phyloP scores from a whole-genome alignment of 2,329 filamentous ascomycete genomes.

The Cordyceps tenuipes region DNA sequence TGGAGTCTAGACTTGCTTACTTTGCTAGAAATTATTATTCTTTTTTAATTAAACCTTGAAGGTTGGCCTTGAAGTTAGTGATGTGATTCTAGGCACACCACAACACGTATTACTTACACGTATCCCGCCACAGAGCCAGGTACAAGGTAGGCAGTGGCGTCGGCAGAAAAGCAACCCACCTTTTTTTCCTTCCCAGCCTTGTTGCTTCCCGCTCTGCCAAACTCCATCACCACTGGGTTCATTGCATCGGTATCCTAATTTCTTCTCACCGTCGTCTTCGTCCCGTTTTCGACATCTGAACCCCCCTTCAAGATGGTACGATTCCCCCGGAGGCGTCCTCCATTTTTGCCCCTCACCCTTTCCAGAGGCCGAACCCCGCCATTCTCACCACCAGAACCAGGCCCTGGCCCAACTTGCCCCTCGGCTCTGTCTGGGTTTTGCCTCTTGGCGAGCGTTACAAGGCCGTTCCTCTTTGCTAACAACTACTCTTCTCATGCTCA shows the following conservation, averaged over 20 bases:
- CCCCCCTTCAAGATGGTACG: not conserved
- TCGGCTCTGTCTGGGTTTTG: not conserved
- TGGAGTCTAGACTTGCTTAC: not conserved
- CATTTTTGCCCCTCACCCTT: not conserved
- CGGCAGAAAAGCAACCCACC: conserved; percentile 1
- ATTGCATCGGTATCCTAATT: not conserved
- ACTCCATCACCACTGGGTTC: not conserved
- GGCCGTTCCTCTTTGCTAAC: not conserved
- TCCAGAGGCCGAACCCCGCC: not conserved
- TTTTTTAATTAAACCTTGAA: not conserved
- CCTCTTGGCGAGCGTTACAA: not conserved
- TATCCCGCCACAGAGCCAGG: too few species aligned
- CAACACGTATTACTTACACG: not conserved
- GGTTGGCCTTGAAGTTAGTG: not conserved
- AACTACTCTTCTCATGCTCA: not conserved
- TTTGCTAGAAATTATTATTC: not conserved
- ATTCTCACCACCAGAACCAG: not conserved
- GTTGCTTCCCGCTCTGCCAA: not conserved
- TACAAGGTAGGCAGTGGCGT: not conserved
- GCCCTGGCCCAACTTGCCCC: not conserved
- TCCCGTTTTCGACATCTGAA: not conserved
- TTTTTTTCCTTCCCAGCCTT: not conserved
- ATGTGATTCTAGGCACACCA: not conserved
- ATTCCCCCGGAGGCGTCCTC: not conserved
- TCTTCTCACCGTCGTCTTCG: not conserved